Evolutionary conservation across 495 filamentous ascomycete species (phyloP).

Genomic region (Aspergillus sparsus): DNA sequence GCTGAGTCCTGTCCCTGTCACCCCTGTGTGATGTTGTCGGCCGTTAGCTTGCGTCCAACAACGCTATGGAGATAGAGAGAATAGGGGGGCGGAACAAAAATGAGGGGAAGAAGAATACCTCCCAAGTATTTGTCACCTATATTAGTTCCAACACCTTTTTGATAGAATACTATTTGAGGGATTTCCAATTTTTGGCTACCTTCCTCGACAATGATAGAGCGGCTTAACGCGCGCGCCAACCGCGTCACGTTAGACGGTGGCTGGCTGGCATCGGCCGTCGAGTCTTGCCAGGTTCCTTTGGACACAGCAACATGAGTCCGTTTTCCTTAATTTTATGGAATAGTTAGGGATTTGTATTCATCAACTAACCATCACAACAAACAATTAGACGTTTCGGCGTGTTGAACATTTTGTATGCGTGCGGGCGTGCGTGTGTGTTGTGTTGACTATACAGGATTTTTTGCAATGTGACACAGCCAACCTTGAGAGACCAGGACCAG

Average conservation of each 20-base stretch:
- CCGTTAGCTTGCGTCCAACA: background rate
- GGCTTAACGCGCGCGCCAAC: slow-evolving; percentile 40
- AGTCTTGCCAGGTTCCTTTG: slow-evolving; percentile 46
- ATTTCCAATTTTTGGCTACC: slow-evolving; percentile 29
- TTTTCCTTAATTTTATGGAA: background rate
- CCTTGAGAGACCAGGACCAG: no score
- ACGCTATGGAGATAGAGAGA: no score
- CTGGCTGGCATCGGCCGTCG: slow-evolving; percentile 30
- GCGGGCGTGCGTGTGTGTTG: no score
- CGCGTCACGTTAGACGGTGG: slow-evolving; percentile 50
- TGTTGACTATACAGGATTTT: no score
- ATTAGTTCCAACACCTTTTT: slow-evolving; percentile 54
- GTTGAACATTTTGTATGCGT: no score
- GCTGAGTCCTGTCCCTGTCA: slow-evolving; percentile 38
- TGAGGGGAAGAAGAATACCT: no score
- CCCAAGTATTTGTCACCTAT: slow-evolving; percentile 27
- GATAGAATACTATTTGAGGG: slow-evolving; percentile 57
- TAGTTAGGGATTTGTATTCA: no score
- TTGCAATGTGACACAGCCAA: no score
- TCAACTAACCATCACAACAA: slow-evolving; percentile 41
- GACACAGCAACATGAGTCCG: background rate
- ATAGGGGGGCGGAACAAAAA: no score
- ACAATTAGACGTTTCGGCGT: slow-evolving; percentile 39
- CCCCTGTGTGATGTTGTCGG: slow-evolving; percentile 21
- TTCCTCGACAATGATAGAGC: slow-evolving; percentile 23